Evolutionary conservation across 2,329 filamentous ascomycete genomes (phyloP).

Genomic region (Aspergillus novofumigatus): DNA sequence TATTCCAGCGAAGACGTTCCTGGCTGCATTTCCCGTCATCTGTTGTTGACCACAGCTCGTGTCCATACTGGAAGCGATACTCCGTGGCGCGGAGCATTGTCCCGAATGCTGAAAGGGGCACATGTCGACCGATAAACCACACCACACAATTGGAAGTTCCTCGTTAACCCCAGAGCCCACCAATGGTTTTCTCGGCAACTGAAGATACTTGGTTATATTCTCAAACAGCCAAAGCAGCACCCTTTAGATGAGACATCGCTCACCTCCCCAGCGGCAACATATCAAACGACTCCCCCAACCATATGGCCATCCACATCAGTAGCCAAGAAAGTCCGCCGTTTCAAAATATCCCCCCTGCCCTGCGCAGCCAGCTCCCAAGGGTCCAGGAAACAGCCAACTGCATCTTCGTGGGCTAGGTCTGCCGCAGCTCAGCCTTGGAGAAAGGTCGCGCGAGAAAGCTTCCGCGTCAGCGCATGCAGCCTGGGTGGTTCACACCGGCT

Average conservation of each 20-base stretch:
- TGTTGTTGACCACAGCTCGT: conserved; percentile 16
- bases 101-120: conserved; percentile 1
- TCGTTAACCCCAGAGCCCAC: conserved; percentile 8
- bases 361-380: conserved; percentile 37
- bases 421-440: conserved; percentile 10
- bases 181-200: conserved; percentile 22
- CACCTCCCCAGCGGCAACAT: conserved; percentile 47
- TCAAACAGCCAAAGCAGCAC: neutral
- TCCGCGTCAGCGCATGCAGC: conserved; percentile 38
- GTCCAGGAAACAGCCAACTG: conserved; percentile 41
- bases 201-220: conserved; percentile 35
- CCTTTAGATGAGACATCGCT: conserved; percentile 5
- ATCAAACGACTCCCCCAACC: conserved; percentile 33
- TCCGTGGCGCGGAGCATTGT: conserved; percentile 8
- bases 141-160: conserved; percentile 6
- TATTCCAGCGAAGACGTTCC: conserved; percentile 37
- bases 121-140: too few relatives aligned
- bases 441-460: conserved; percentile 40
- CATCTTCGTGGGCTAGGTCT: conserved; percentile 31
- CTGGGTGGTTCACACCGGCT: conserved; percentile 27
- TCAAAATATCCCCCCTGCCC: conserved; percentile 41
- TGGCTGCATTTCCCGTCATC: conserved; percentile 14
- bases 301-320: conserved; percentile 47
- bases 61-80: conserved; percentile 7
- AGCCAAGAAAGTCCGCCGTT: conserved; percentile 50